phyloP scores from a whole-genome alignment of 2,329 filamentous ascomycete species.

The Ceratocystis albifundus region DNA sequence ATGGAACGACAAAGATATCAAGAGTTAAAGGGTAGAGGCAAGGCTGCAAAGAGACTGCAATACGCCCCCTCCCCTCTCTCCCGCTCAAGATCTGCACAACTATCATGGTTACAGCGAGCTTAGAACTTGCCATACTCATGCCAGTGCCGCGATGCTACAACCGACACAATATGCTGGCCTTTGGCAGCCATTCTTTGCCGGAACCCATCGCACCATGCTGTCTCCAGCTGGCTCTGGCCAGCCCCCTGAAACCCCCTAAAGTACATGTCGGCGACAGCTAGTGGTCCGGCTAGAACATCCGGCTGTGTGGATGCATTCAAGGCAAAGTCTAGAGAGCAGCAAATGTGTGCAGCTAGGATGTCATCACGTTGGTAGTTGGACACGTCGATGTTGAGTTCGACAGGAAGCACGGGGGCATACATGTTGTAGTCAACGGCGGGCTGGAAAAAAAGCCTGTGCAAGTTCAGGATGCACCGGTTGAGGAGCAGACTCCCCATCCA shows the following conservation, averaged over 20 bases:
- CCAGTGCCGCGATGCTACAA: slow-evolving; percentile 34
- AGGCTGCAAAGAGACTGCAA: not conserved
- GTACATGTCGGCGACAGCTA: slow-evolving; percentile 35
- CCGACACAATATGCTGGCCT: slow-evolving; percentile 34
- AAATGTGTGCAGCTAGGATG: slow-evolving; percentile 39
- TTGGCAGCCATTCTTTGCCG: slow-evolving; percentile 32
- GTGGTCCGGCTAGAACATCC: slow-evolving; percentile 36
- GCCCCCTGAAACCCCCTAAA: slow-evolving; percentile 33
- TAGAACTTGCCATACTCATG: slow-evolving; percentile 20
- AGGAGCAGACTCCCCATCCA: slow-evolving; percentile 43
- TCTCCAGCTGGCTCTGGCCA: slow-evolving; percentile 35
- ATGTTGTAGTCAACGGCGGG: slow-evolving; percentile 34
- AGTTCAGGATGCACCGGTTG: slow-evolving; percentile 37
- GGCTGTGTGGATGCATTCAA: slow-evolving; percentile 37
- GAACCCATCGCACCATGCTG: slow-evolving; percentile 40
- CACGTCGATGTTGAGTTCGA: slow-evolving; percentile 34
- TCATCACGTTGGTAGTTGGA: slow-evolving; percentile 36
- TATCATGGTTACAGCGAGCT: not conserved
- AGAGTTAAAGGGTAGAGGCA: not conserved
- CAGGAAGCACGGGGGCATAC: slow-evolving; percentile 32
- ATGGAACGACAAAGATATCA: not conserved
- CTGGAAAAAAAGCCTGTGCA: slow-evolving; percentile 37
- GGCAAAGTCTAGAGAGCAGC: slow-evolving; percentile 40
- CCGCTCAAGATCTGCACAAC: not conserved
- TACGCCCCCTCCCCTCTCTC: not conserved